Conservation (phyloP, 177 flowering plant genomes). For the Telopea speciosissima region DNA sequence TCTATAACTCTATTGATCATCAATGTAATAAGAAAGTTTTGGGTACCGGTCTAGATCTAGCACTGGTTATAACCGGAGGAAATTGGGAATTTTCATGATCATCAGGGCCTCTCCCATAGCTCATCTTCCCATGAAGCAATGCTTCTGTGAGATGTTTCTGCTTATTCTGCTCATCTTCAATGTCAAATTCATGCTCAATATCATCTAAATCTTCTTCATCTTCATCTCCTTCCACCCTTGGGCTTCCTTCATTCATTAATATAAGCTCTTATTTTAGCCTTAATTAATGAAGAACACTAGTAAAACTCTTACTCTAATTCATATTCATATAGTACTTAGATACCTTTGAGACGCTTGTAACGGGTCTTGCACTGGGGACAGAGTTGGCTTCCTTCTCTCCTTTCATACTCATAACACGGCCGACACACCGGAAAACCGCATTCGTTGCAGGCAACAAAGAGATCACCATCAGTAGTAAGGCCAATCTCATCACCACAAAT, state of each 20-base stretch:
- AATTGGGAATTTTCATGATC: constrained; percentile 62
- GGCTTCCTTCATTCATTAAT: constrained; percentile 62
- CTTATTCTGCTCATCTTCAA: constrained; percentile 60
- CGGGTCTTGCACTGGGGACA: constrained; percentile 98
- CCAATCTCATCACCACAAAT: constrained; percentile 93
- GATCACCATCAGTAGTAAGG: constrained; percentile 76
- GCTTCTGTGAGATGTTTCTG: constrained; percentile 63
- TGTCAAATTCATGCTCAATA: constrained; percentile 83
- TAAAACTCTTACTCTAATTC: too few relatives aligned
- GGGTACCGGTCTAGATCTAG: constrained; percentile 50
- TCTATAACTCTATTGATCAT: too few relatives aligned
- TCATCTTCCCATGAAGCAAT: constrained; percentile 95
- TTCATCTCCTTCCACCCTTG: constrained; percentile 93
- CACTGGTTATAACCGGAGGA: constrained; percentile 56
- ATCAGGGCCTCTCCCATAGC: constrained; percentile 86
- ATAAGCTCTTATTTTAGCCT: too few relatives aligned
- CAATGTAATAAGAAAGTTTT: neutral
- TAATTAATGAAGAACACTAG: too few relatives aligned
- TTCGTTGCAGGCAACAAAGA: constrained; percentile 95
- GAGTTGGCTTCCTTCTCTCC: constrained; percentile 83
- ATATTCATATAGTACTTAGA: constrained; percentile 24
- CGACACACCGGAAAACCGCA: constrained; percentile 98
- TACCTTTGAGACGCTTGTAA: constrained; percentile 97
- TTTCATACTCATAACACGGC: constrained; percentile 97
- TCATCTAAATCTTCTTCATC: constrained; percentile 96